phyloP scores from a whole-genome alignment of 768 basidiomycete genomes.

The Gelatoporia subvermispora region DNA sequence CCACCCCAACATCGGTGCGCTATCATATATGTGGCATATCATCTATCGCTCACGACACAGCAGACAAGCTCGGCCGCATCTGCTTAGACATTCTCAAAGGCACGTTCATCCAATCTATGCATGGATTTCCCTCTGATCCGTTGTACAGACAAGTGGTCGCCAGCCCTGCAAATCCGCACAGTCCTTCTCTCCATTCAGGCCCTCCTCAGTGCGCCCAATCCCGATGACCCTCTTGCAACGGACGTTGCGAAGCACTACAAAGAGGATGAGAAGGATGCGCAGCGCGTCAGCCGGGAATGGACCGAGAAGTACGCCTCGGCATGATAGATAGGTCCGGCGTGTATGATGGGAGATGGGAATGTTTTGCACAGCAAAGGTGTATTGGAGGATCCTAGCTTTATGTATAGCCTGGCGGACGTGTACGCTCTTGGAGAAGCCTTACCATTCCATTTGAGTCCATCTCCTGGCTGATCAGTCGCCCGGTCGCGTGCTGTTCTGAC shows the following conservation, averaged over 20 bases:
- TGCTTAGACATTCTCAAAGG: conserved; percentile 98
- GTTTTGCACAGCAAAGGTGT: too few species aligned
- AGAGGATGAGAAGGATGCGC: conserved; percentile 91
- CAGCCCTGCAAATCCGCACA: conserved; percentile 96
- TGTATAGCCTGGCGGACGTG: too few species aligned
- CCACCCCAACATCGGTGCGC: conserved; percentile 97
- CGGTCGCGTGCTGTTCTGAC: too few species aligned
- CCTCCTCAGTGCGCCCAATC: conserved; percentile 93
- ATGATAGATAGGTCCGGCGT: conserved; percentile 1
- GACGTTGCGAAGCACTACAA: conserved; percentile 99
- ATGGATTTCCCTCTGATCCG: neutral
- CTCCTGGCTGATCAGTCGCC: too few species aligned
- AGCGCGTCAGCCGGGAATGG: conserved; percentile 92
- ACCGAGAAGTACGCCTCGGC: conserved; percentile 77
- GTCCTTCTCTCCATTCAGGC: conserved; percentile 96
- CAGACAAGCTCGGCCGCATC: conserved; percentile 98
- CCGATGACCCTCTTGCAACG: conserved; percentile 90
- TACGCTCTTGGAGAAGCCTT: too few species aligned
- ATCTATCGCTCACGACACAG: neutral
- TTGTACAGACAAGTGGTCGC: conserved; percentile 94
- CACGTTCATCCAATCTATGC: conserved; percentile 25
- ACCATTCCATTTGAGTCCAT: too few species aligned
- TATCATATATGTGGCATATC: neutral
- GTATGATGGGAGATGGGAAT: too few species aligned
- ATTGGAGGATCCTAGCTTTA: too few species aligned